A percentile compares a stretch with the other conserved stretches of the same genome.
These are phyloP conservation scores for Podospora conica DNA, from an alignment of 495 filamentous ascomycete genomes.

Conservation along the genomic window DNA sequence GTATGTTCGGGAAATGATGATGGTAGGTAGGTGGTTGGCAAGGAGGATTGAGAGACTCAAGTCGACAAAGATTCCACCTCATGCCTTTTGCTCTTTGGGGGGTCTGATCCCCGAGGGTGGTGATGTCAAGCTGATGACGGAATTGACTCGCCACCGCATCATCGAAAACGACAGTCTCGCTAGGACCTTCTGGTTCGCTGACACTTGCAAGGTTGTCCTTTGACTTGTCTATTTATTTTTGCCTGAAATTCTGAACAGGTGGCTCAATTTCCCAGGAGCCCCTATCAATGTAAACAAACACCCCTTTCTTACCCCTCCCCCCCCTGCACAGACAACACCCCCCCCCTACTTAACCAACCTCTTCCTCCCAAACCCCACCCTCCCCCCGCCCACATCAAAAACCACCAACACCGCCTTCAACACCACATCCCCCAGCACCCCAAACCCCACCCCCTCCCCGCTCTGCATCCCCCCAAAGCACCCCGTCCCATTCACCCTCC, in stretches of 20 bases:
- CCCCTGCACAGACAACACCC: background rate
- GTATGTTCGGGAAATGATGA: too few relatives aligned
- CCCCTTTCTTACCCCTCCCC: too few relatives aligned
- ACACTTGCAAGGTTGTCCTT: background rate
- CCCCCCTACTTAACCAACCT: conserved; percentile 5
- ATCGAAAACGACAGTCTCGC: background rate
- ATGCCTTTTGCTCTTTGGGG: too few relatives aligned
- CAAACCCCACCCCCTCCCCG: conserved; percentile 51
- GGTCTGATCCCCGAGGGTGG: background rate
- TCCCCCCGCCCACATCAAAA: conserved; percentile 46
- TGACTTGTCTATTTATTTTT: background rate
- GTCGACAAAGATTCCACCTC: too few relatives aligned
- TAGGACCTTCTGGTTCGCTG: background rate
- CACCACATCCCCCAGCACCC: conserved; percentile 68
- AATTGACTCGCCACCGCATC: background rate
- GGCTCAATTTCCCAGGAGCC: background rate
- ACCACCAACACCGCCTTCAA: conserved; percentile 70
- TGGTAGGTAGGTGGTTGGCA: too few relatives aligned
- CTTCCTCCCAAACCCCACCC: conserved; percentile 52
- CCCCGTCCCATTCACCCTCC: conserved; percentile 27
- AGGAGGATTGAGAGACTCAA: too few relatives aligned
- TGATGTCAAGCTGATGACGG: background rate
- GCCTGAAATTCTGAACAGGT: background rate
- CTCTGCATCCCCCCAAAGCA: conserved; percentile 63
- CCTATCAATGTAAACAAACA: background rate